Evolutionary conservation across 495 filamentous ascomycete genomes (phyloP).

Genomic region (Polyplosphaeria fusca): DNA sequence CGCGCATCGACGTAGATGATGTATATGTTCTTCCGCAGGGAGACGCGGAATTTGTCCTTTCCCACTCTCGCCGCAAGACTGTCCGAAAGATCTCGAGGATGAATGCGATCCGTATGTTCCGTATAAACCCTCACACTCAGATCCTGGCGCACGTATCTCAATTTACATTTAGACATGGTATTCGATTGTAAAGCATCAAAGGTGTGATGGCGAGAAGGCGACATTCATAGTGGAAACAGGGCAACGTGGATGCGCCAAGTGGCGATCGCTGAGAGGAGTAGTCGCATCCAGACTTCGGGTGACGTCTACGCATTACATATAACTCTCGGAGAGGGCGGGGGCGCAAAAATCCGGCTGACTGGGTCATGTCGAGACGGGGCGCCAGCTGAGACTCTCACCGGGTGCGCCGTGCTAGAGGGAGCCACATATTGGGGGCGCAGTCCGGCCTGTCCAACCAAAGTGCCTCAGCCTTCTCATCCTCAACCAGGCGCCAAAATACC

Average conservation of each 20-base stretch:
- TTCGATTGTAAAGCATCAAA: not conserved
- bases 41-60: not conserved
- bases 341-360: not conserved
- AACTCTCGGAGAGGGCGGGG: not conserved
- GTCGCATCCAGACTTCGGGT: too few species aligned
- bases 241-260: not conserved
- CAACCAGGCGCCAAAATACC: not conserved
- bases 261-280: not conserved
- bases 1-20: not conserved
- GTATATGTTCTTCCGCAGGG: not conserved
- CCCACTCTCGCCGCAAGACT: not conserved
- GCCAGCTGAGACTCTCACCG: not conserved
- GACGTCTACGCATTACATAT: not conserved
- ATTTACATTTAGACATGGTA: not conserved
- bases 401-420: not conserved
- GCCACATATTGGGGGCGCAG: not conserved
- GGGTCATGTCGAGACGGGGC: not conserved
- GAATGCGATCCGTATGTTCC: not conserved
- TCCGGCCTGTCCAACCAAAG: not conserved
- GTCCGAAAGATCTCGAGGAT: not conserved
- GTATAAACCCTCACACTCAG: not conserved
- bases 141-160: not conserved
- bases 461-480: not conserved
- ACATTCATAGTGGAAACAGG: too few species aligned
- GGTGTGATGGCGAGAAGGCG: too few species aligned